phyloP scores from a whole-genome alignment of 2,329 filamentous ascomycete genomes.

The Catunica adiposa region DNA sequence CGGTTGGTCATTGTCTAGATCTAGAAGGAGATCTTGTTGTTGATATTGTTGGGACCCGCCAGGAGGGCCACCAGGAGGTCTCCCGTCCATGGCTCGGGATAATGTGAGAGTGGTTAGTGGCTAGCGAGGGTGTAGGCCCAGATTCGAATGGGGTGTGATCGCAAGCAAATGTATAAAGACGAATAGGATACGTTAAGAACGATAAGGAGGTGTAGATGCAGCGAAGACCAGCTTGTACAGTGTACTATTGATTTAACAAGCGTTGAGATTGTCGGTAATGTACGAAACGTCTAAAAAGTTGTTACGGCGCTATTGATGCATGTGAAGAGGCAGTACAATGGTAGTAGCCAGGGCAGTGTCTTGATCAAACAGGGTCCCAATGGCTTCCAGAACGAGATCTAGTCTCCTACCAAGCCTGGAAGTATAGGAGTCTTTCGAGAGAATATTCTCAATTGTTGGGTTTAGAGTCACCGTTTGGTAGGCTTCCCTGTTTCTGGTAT shows the following conservation, averaged over 20 bases:
- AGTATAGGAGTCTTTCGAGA: too few relatives aligned
- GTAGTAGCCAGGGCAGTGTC: background rate
- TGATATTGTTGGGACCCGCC: slow-evolving; percentile 13
- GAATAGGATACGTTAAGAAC: background rate
- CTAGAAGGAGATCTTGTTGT: slow-evolving; percentile 49
- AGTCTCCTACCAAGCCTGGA: too few relatives aligned
- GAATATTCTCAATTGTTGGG: background rate
- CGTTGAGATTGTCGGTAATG: background rate
- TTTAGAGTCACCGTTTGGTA: background rate
- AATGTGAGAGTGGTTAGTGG: slow-evolving; percentile 19
- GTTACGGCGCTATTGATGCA: background rate
- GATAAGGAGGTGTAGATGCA: background rate
- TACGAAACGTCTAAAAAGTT: background rate
- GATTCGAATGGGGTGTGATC: slow-evolving; percentile 15
- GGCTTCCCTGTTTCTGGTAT: background rate
- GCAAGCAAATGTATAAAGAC: background rate
- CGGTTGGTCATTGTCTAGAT: slow-evolving; percentile 55
- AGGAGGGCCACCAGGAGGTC: slow-evolving; percentile 32
- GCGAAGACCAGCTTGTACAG: background rate
- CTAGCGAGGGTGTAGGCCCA: slow-evolving; percentile 14
- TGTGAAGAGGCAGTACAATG: background rate
- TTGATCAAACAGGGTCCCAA: background rate
- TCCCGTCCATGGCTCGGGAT: slow-evolving; percentile 39
- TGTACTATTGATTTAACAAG: background rate
- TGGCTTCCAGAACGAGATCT: background rate